phyloP scores from a whole-genome alignment of 2,329 filamentous ascomycete genomes.

The Fusarium oligoseptatum region DNA sequence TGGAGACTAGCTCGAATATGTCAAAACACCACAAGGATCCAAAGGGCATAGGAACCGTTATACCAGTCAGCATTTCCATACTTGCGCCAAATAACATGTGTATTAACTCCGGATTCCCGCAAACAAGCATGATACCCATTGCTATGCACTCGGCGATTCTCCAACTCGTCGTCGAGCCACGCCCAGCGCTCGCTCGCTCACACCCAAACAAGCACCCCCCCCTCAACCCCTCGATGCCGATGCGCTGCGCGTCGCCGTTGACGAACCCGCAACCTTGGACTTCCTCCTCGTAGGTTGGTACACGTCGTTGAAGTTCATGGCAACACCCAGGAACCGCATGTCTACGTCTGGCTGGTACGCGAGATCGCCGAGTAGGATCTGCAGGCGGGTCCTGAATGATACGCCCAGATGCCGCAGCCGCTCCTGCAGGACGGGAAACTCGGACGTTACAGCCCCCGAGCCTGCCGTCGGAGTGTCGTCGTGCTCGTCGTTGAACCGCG shows the following conservation, averaged over 20 bases:
- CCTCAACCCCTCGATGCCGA: constrained; percentile 46
- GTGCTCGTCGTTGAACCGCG: constrained; percentile 52
- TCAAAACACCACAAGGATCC: not conserved
- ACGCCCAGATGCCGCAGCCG: constrained; percentile 79
- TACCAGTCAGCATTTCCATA: not conserved
- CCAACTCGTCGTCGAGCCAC: constrained; percentile 7
- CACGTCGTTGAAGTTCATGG: constrained; percentile 99
- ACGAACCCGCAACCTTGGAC: constrained; percentile 55
- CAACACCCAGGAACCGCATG: constrained; percentile 93
- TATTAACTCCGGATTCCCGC: constrained; percentile 14
- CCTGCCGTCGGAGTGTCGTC: constrained; percentile 46
- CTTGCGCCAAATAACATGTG: constrained; percentile 1
- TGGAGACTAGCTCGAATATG: not conserved
- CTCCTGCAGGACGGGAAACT: constrained; percentile 80
- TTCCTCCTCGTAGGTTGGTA: constrained; percentile 83
- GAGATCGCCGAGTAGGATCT: constrained; percentile 87
- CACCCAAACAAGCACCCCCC: not conserved
- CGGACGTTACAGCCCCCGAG: constrained; percentile 69
- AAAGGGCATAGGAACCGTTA: not conserved
- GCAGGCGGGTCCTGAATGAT: constrained; percentile 83
- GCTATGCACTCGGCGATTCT: constrained; percentile 10
- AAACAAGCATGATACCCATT: constrained; percentile 9
- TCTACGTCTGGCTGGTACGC: constrained; percentile 95
- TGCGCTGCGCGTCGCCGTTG: constrained; percentile 37
- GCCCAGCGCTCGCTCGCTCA: constrained; percentile 8